Percentiles rank a stretch among this genome's conserved stretches.
Conservation (phyloP, 2,329 filamentous ascomycete genomes). For the Fusarium ambrosium region DNA sequence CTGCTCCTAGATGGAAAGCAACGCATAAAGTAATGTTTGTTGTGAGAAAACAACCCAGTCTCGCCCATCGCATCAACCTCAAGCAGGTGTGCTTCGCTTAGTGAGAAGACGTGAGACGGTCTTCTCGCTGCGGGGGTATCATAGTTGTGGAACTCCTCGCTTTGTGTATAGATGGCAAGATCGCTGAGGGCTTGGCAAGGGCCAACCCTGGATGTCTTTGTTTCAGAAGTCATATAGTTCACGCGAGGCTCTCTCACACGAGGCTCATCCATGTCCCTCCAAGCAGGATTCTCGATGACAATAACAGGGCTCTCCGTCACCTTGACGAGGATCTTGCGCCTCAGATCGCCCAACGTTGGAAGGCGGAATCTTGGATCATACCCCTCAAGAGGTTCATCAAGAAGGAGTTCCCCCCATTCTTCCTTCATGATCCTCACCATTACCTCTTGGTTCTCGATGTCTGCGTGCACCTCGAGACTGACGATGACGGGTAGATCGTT, state of each 20-base stretch:
- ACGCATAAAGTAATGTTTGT: conserved; percentile 87
- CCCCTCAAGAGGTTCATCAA: conserved; percentile 61
- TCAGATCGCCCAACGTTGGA: conserved; percentile 77
- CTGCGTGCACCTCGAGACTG: conserved; percentile 90
- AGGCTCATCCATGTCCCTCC: too few species aligned
- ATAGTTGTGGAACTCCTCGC: not conserved
- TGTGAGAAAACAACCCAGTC: conserved; percentile 84
- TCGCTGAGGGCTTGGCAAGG: not conserved
- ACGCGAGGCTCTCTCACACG: too few species aligned
- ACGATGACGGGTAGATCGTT: conserved; percentile 88
- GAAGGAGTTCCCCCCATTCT: conserved; percentile 81
- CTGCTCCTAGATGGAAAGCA: conserved; percentile 86
- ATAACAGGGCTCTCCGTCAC: conserved; percentile 66
- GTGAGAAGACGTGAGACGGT: conserved; percentile 83
- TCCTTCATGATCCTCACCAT: conserved; percentile 97
- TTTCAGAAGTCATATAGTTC: not conserved
- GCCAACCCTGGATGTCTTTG: not conserved
- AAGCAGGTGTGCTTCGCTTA: conserved; percentile 82
- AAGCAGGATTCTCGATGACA: too few species aligned
- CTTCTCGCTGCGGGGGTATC: conserved; percentile 58
- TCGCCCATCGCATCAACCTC: conserved; percentile 69
- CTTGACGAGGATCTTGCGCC: conserved; percentile 85
- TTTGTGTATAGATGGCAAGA: not conserved
- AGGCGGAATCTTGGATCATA: conserved; percentile 64
- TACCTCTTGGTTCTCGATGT: conserved; percentile 82